A percentile compares a stretch with the other conserved stretches of the same genome.
Evolutionary conservation across 352 stramenopile species (phyloP).

Genomic region (Phytophthora cryptogea): DNA sequence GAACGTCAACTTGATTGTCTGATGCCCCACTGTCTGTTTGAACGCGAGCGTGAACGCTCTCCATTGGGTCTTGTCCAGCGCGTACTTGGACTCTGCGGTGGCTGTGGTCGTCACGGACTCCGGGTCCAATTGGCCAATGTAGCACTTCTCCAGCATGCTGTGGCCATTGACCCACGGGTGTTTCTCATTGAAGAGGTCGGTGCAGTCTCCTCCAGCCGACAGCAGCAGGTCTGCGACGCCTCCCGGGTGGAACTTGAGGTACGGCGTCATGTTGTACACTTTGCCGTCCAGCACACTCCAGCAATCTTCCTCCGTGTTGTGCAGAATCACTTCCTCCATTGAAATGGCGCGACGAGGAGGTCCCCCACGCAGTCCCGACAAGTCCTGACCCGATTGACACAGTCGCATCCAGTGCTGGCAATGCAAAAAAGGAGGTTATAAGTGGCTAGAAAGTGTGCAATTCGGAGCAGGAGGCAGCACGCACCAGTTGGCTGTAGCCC

Average conservation of each 20-base stretch:
- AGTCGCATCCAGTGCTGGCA: slow-evolving; percentile 93
- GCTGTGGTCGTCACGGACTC: slow-evolving; percentile 38
- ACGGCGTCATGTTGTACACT: slow-evolving; percentile 97
- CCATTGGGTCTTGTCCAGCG: slow-evolving; percentile 71
- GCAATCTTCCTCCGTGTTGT: slow-evolving; percentile 91
- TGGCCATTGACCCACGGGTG: slow-evolving; percentile 95
- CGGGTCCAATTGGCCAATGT: slow-evolving; percentile 66
- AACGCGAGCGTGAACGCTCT: slow-evolving; percentile 59
- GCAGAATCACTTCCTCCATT: slow-evolving; percentile 84
- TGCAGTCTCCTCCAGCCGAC: slow-evolving; percentile 93
- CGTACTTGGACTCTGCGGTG: slow-evolving; percentile 41
- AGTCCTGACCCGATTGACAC: slow-evolving; percentile 79
- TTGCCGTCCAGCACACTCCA: slow-evolving; percentile 94
- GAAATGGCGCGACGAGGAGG: slow-evolving; percentile 68
- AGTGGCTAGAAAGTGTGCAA: not conserved
- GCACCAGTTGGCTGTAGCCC: slow-evolving; percentile 92
- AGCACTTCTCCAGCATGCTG: slow-evolving; percentile 90
- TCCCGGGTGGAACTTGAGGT: slow-evolving; percentile 98
- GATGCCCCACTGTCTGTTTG: slow-evolving; percentile 59
- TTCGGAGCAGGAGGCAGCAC: slow-evolving; percentile 2
- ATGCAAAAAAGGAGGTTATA: slow-evolving; percentile 2
- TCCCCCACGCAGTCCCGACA: slow-evolving; percentile 74
- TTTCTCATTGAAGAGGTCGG: slow-evolving; percentile 96
- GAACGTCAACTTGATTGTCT: slow-evolving; percentile 80
- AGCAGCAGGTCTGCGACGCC: slow-evolving; percentile 93